Evolutionary conservation across 2,329 filamentous ascomycete genomes (phyloP), one percentile per base, ranked within the genome.

Genomic region (Claviceps citrina): DNA sequence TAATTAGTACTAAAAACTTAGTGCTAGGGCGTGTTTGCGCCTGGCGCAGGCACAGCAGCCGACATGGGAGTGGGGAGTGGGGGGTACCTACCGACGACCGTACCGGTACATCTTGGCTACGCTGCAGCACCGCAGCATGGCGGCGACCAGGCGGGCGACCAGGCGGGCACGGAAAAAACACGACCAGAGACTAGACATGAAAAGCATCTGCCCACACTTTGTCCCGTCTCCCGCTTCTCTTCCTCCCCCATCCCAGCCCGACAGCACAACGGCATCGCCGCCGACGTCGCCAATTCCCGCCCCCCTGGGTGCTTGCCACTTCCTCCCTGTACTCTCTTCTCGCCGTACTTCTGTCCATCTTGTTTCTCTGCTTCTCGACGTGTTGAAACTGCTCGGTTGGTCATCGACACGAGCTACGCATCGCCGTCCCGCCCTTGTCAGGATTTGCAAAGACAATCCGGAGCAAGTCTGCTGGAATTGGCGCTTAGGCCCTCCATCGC

Each of bases 261-360:
- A 50, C 48, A 48, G 44, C 49, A 46, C 48, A 46, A 51, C 48
- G 48, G 49, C 48, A 51, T 47, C 48, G 49, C 43, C 44, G 43
- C 47, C 48, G 50, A 50, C 45, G 44, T 48, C 47, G 47, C 46
- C 47, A 43, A 47, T 46, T 49, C 44, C 47, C 42, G 35, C 36
- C 43, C 43, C 30, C 44, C 44, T 46, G 45, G 46, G 40, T 48
- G 41, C 42, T 48, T 41, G 46, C 36, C 38, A 31, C 32, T 31
- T 39, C 27, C 25, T 37, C 38, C n/a, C 24, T 40, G 39, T 43
- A 33, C 39, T 39, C 40, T 42, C 35, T 36, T 41, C 43, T 42
- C 37, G 28, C 44, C 38, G 44, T 37, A 41, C 15, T 26, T 30
- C 19, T 32, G 38, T 41, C 38, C 24, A 39, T 42, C 24, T 31